Percentiles rank a stretch among this genome's conserved stretches.
phyloP scores from a whole-genome alignment of 176 grass and related monocot species.

The Carex scoparia region DNA sequence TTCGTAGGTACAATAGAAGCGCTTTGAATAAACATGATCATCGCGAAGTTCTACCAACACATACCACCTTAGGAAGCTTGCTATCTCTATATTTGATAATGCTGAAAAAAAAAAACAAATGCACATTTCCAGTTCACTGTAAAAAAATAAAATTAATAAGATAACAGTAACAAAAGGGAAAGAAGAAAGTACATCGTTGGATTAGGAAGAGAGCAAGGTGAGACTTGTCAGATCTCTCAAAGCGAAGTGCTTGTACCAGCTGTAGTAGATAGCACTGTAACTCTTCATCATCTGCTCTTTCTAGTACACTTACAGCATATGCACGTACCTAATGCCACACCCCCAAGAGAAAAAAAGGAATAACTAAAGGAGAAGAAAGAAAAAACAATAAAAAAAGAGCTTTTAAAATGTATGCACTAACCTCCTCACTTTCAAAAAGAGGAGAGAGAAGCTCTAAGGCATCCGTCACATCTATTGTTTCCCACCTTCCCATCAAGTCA shows the following conservation, averaged over 20 bases:
- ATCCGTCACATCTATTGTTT: conserved; percentile 94
- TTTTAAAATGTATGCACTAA: conserved; percentile 30
- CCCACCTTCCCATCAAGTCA: conserved; percentile 94
- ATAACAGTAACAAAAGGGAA: conserved; percentile 5
- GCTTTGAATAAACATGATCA: conserved; percentile 65
- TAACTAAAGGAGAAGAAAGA: background rate
- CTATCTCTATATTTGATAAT: conserved; percentile 97
- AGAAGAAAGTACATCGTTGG: conserved; percentile 57
- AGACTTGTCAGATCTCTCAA: conserved; percentile 97
- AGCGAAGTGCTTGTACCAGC: conserved; percentile 95
- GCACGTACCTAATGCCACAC: conserved; percentile 53
- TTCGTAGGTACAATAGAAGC: conserved; percentile 80
- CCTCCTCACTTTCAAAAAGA: conserved; percentile 93
- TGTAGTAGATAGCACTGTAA: conserved; percentile 95
- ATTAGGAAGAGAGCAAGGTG: conserved; percentile 82
- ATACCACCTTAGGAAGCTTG: conserved; percentile 96
- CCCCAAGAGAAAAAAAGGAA: conserved; percentile 18
- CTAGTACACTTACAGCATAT: conserved; percentile 88
- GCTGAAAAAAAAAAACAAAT: conserved; percentile 26
- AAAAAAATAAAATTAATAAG: background rate
- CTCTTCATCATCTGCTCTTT: conserved; percentile 97
- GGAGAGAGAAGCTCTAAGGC: conserved; percentile 89
- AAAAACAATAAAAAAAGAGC: background rate
- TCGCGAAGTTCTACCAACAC: conserved; percentile 81
- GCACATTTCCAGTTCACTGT: background rate